Percentiles rank a stretch among this genome's conserved stretches.
phyloP scores from a whole-genome alignment of 148 eudicot species.

The Rhododendron molle region DNA sequence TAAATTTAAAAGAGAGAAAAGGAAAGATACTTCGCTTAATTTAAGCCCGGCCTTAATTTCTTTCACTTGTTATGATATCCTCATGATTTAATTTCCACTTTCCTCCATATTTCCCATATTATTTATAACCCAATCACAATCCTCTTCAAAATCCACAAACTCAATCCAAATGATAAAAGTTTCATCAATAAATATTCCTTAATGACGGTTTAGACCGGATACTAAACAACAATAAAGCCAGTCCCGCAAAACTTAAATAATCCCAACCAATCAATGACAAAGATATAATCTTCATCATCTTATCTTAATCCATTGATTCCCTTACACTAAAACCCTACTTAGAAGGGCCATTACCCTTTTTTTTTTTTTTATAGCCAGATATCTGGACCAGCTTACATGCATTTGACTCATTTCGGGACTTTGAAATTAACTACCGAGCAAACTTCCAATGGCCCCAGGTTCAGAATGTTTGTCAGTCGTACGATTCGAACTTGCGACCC shows the following conservation, averaged over 20 bases:
- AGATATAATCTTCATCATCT: constrained; percentile 32
- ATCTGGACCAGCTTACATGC: background rate
- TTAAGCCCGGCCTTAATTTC: background rate
- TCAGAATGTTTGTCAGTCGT: too few species aligned
- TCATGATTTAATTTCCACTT: background rate
- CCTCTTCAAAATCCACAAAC: background rate
- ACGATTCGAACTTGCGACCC: too few species aligned
- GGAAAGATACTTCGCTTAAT: background rate
- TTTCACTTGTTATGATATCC: background rate
- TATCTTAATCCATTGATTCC: constrained; percentile 12
- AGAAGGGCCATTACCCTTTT: constrained; percentile 3
- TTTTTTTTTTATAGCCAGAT: too few species aligned
- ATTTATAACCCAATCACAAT: background rate
- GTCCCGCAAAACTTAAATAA: background rate
- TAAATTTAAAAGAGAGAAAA: background rate
- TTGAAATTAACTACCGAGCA: background rate
- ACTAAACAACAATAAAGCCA: background rate
- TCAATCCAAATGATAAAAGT: background rate
- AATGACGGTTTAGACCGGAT: background rate
- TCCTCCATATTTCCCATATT: background rate
- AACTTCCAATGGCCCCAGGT: too few species aligned
- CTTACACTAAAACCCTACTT: background rate
- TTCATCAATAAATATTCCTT: background rate
- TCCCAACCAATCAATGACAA: constrained; percentile 43
- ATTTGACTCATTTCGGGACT: too few species aligned